Evolutionary conservation across 1,284 basidiomycete genomes (phyloP), one percentile per base, ranked within the genome.

Genomic region (Tremellales sp.): DNA sequence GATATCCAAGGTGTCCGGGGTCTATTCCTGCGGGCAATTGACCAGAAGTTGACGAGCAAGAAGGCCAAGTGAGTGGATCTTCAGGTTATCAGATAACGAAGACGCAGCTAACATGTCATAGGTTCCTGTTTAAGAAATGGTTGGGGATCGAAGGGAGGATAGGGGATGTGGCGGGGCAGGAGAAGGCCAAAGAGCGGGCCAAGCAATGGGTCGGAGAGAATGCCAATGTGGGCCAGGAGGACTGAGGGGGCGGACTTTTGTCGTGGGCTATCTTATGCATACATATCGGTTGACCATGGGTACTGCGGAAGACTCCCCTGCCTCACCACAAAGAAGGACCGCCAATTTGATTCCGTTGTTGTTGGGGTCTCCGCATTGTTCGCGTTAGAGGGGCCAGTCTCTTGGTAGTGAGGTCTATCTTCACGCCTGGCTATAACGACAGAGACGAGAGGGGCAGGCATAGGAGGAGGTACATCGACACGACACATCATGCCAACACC

Each of bases 71-170:
- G 68, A 58, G 81, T 73, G 21, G 29, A 61, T 48, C 16, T 6
- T 12, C 16, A 12, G 8, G 37, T 39, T 18, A 25, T 39, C 37
- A 10, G 29, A 31, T 31, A 16, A 31, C 29, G 10, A 16, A 31
- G 10, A 16, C 10, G 29, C 29, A 6, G 32, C 51, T 51, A 26
- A 56, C 29, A 10, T 27, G 14, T n/a, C 31, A 32, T 51, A 87
- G 86, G 73, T 82, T 84, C 32, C 84, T 94, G 70, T 95, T 97
- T 80, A 98, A 99, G 73, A 97, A 97, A 73, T 97, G 94, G 90
- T 77, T 98, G 32, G 84, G 84, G 49, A 74, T 97, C 37, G 95
- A 99, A 72, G 82, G 82, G 60, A 79, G 82, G 55, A 75, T 92
- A 46, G 95, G 95, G 1, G 88, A 95, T 61, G 86, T 86, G 49